Conservation (phyloP, 345 rosid species). For the Eutrema japonicum region DNA sequence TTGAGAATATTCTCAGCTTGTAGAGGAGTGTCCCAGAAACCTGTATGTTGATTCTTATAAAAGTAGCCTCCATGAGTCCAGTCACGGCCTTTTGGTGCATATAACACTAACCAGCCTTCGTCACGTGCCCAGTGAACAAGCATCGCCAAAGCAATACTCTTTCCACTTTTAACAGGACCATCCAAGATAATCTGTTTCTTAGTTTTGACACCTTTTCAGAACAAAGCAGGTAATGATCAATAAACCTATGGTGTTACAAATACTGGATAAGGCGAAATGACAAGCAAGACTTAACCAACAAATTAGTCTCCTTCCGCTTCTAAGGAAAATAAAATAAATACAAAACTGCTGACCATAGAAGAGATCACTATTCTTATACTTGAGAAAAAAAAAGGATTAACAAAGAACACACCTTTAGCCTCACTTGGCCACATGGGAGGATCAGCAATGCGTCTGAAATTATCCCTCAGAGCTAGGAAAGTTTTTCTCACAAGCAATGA, state of each 20-base stretch:
- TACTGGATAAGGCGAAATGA: not conserved
- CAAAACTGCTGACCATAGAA: not conserved
- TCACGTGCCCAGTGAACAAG: slow-evolving; percentile 98
- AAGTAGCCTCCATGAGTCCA: slow-evolving; percentile 95
- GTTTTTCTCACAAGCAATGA: slow-evolving; percentile 79
- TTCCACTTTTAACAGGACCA: slow-evolving; percentile 91
- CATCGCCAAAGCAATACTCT: slow-evolving; percentile 92
- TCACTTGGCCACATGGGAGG: slow-evolving; percentile 60
- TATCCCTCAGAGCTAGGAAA: slow-evolving; percentile 87
- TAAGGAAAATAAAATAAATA: not conserved
- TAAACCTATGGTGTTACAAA: not conserved
- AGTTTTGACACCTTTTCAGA: slow-evolving; percentile 56
- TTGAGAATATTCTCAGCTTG: slow-evolving; percentile 86
- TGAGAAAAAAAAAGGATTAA: not conserved
- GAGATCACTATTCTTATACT: not conserved
- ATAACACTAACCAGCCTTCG: slow-evolving; percentile 94
- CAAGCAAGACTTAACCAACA: slow-evolving; percentile 17
- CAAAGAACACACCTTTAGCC: slow-evolving; percentile 53
- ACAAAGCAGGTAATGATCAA: not conserved
- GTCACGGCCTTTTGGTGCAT: slow-evolving; percentile 82
- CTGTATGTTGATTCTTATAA: slow-evolving; percentile 77
- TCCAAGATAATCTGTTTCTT: slow-evolving; percentile 90
- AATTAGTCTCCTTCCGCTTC: not conserved
- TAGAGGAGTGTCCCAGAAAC: slow-evolving; percentile 92
- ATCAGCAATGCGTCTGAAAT: slow-evolving; percentile 86